phyloP scores from a whole-genome alignment of 2,329 filamentous ascomycete genomes.

The Trichoderma sp. region DNA sequence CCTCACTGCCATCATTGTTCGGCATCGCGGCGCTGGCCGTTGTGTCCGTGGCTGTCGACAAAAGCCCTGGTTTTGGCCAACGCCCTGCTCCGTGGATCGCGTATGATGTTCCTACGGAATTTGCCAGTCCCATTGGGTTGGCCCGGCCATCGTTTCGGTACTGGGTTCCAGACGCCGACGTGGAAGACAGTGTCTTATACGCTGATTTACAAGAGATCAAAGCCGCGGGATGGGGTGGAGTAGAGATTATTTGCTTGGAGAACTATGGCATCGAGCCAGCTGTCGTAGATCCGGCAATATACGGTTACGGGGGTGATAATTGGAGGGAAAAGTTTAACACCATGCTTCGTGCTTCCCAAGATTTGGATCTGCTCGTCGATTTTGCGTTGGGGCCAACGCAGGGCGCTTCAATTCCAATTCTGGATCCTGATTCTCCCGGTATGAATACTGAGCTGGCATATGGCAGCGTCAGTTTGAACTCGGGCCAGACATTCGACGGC shows the following conservation, averaged over 20 bases:
- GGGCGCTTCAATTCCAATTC: slow-evolving; percentile 7
- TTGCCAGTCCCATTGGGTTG: neutral
- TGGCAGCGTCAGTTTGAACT: neutral
- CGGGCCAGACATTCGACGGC: neutral
- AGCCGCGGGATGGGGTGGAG: slow-evolving; percentile 9
- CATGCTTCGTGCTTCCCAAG: slow-evolving; percentile 1
- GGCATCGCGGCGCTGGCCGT: neutral
- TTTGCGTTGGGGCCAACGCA: slow-evolving; percentile 16
- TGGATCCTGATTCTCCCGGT: slow-evolving; percentile 4
- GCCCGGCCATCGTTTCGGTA: slow-evolving; percentile 9
- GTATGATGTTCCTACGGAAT: slow-evolving; percentile 1
- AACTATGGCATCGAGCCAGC: slow-evolving; percentile 7
- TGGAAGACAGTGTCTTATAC: slow-evolving; percentile 6
- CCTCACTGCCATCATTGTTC: neutral
- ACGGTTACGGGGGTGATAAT: slow-evolving; percentile 1
- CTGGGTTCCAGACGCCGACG: slow-evolving; percentile 12
- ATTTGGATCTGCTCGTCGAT: neutral
- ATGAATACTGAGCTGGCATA: slow-evolving; percentile 14
- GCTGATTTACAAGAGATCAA: slow-evolving; percentile 6
- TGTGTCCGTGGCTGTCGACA: neutral
- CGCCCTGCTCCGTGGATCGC: slow-evolving; percentile 7
- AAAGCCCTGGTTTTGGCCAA: neutral
- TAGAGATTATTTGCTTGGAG: slow-evolving; percentile 1
- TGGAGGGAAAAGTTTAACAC: slow-evolving; percentile 12
- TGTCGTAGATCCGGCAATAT: slow-evolving; percentile 10